Percentiles rank a stretch among this genome's conserved stretches.
These are phyloP conservation scores for Phaeosphaeria sp. DNA, from an alignment of 2,329 filamentous ascomycete genomes.

Conservation along the genomic window DNA sequence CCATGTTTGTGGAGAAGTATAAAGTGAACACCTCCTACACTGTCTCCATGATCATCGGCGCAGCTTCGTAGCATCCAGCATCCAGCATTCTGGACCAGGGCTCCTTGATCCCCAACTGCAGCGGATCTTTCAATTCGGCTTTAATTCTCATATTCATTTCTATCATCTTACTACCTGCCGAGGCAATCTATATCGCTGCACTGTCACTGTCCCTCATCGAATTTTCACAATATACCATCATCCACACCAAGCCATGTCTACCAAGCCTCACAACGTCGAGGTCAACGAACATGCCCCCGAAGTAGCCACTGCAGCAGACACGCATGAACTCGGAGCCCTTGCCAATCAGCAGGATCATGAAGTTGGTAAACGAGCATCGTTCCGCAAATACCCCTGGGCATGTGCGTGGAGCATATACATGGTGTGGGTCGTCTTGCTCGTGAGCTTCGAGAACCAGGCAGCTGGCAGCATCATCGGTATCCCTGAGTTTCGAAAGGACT, in stretches of 20 bases:
- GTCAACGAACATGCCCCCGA: constrained; percentile 18
- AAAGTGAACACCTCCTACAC: neutral
- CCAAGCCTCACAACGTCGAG: constrained; percentile 18
- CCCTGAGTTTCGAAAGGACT: constrained; percentile 56
- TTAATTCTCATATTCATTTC: neutral
- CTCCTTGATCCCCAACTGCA: neutral
- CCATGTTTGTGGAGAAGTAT: neutral
- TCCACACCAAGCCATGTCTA: neutral
- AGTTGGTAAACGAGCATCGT: constrained; percentile 29
- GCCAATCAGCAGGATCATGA: constrained; percentile 30
- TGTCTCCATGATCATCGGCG: neutral
- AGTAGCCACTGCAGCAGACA: constrained; percentile 6
- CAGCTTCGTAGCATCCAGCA: neutral
- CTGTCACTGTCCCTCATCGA: neutral
- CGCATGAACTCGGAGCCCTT: constrained; percentile 22
- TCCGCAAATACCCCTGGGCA: constrained; percentile 36
- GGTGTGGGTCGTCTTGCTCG: constrained; percentile 50
- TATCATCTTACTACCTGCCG: neutral
- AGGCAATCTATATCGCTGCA: neutral
- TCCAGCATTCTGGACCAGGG: neutral
- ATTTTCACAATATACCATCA: neutral
- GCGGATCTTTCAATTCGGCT: neutral
- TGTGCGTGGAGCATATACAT: constrained; percentile 50
- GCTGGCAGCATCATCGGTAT: constrained; percentile 52
- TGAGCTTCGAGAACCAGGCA: constrained; percentile 53